A percentile compares a stretch with the other conserved stretches of the same genome.
Conservation (phyloP, 208 protist species). For the Crithidia fasciculata region DNA sequence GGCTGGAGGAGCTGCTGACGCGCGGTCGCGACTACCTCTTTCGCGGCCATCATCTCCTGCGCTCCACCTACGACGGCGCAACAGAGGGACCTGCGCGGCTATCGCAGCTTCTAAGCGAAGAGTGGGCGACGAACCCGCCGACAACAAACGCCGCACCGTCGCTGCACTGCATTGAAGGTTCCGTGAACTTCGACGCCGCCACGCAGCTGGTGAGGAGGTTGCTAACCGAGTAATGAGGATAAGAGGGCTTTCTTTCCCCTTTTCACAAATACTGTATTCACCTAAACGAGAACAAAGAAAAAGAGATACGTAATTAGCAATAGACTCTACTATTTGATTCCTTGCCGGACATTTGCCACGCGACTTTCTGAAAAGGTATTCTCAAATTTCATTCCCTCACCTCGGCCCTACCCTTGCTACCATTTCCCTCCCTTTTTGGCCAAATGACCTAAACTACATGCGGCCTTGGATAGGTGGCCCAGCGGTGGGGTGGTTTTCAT, state of each 20-base stretch:
- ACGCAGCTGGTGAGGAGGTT: conserved; percentile 25
- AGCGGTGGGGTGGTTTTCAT: no score
- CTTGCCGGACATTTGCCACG: no score
- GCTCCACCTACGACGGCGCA: conserved; percentile 47
- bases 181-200: conserved; percentile 39
- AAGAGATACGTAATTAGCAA: no score
- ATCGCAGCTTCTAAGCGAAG: neutral
- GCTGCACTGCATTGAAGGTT: conserved; percentile 35
- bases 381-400: no score
- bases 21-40: conserved; percentile 37
- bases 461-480: no score
- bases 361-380: no score
- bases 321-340: no score
- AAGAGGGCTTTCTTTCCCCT: neutral
- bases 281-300: no score
- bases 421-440: no score
- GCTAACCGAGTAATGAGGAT: conserved; percentile 2
- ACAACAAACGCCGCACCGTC: conserved; percentile 8
- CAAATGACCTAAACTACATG: no score
- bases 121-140: conserved; percentile 5
- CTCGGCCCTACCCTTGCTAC: no score
- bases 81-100: conserved; percentile 17
- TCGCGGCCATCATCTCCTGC: conserved; percentile 52
- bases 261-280: no score
- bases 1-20: conserved; percentile 22